Evolutionary conservation across 495 filamentous ascomycete genomes (phyloP), one percentile per base, ranked within the genome.

Genomic region (Chaetomidium leptoderma): DNA sequence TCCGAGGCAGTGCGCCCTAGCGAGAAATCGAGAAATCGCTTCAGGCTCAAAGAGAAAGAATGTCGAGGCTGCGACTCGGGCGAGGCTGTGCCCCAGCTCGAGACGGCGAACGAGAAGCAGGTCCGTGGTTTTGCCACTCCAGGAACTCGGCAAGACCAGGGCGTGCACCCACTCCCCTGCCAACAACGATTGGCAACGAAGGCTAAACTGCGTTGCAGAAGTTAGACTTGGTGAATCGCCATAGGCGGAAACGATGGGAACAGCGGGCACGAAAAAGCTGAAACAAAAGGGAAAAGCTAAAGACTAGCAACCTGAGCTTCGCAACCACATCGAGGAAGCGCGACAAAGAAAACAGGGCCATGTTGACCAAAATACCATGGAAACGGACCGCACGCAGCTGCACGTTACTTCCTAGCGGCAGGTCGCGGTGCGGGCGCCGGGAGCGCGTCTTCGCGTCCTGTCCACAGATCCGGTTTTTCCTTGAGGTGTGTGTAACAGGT

Each of bases 61-160:
- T 5, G 6, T 50, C 53, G 40, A 61, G 54, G 59, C 54, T 61
- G 54, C 23, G 46, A 44, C 47, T 44, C 55, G 29, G 42, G 54
- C 57, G 59, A 63, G 63, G 60, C 65, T 59, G 59, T 59, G 55
- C 40, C 30, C 49, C 61, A 57, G 63, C 57, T 68, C 58, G 54
- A 54, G 46, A 66, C 66, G 63, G 66, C 63, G 60, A 66, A 65
- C 63, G 35, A 49, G 19, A 35, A 37, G 30, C 29, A 50, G 36
- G 39, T 59, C 33, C 17, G 13, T 35, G 50, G 27, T 54, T 63
- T 67, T 36, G 65, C 62, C 62, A 65, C 62, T 49, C 53, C 6
- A 33, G 46, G 49, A 35, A 47, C 49, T 60, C 50, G 57, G 57
- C 44, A 43, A n/a, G 50, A 37, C 49, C 51, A 40, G 35, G 43